Base-by-base conservation (phyloP, 495 filamentous ascomycete genomes). In the Parathielavia appendiculata region DNA sequence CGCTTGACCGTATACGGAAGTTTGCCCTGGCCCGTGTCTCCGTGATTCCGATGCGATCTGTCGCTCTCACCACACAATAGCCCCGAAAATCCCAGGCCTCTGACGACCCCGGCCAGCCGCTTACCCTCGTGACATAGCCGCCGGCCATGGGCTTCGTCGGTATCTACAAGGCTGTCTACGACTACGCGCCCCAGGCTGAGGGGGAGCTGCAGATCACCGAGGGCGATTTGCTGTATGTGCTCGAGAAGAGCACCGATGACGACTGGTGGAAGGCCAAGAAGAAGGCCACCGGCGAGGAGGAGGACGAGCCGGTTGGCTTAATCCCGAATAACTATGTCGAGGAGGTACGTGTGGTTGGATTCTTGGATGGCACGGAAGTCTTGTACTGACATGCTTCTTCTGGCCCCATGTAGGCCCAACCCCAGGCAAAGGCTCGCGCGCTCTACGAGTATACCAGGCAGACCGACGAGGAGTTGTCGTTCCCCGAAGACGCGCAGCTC, bases 181-280 rank as follows among this genome's bases (percentile, higher is more conserved):
- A 95, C 78, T 99, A 97, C 76, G 79, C 80, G 57, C 91, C 93
- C 57, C 91, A 96, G 73, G 86, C 82, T 62, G 88, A 91, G 59
- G 85, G 88, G 51, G 95, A 99, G 82, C 79, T 99, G 57, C 78
- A 86, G 61, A 87, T 99, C 60, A 75, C 77, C 56, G 92, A 97
- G 67, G 93, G 92, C 56, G 95, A 99, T 70, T 64, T 97, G 48
- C 82, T 99, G 41, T 97, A 92, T 71, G 79, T 99, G 35, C 77
- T 97, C 49, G 90, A 97, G 64, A 96, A 95, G 77, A 90, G 84
- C 69, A 70, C 74, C 30, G 91, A 96, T 7, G 92, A 97, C 76
- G 89, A 89, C 68, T 97, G 92, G 92, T 97, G 92, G 92, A 96
- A 88, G 70, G 92, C 89, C 19, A 97, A 97, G 80, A 97, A 96